Base-by-base conservation (phyloP, 2,329 filamentous ascomycete species). In the Aureobasidium sp. region DNA sequence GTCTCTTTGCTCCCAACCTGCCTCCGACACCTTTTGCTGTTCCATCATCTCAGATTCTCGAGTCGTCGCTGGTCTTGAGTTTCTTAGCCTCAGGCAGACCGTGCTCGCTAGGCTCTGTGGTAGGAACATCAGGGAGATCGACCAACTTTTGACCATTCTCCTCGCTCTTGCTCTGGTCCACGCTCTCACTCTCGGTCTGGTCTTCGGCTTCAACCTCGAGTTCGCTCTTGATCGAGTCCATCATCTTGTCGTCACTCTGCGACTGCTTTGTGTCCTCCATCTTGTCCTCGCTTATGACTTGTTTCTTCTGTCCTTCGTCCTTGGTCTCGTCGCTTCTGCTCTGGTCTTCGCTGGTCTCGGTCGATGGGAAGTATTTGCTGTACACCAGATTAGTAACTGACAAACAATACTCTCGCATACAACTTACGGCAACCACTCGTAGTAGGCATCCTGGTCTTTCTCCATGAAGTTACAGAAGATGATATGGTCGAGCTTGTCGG, bases 401-500 rank as follows among this genome's bases (percentile, higher is more conserved):
- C 14, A 41, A 59, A 49, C n/a, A 10, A 44, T n/a, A 27, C 13
- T 4, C 36, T 32, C 27, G 16, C 21, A 25, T 1, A 83, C 14
- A 9, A 83, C 88, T 79, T 75, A 96, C 91, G 92, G 89, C 11
- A 96, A 74, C 39, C 79, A 75, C 29, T 82, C 67, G 57, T 86
- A 79, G 72, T 97, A 97, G 0, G 88, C 86, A 42, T 77, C 74
- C 63, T 88, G 83, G 68, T 97, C 92, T 74, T 92, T 92, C 59
- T 78, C 73, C 71, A 89, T 79, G 73, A 96, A 97, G 16, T 86
- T 89, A 69, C 92, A 92, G 76, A 97, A 96, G 21, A 96, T 81
- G 13, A 97, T 83, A 67, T 85, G 83, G 47, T 90, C 83, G 34
- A 97, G 73, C 67, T 79, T 81, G 27, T 71, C 69, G 49, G 67